These are phyloP conservation scores for Hypoxylon rickii DNA, from an alignment of 495 filamentous ascomycete species.

Conservation along the genomic window DNA sequence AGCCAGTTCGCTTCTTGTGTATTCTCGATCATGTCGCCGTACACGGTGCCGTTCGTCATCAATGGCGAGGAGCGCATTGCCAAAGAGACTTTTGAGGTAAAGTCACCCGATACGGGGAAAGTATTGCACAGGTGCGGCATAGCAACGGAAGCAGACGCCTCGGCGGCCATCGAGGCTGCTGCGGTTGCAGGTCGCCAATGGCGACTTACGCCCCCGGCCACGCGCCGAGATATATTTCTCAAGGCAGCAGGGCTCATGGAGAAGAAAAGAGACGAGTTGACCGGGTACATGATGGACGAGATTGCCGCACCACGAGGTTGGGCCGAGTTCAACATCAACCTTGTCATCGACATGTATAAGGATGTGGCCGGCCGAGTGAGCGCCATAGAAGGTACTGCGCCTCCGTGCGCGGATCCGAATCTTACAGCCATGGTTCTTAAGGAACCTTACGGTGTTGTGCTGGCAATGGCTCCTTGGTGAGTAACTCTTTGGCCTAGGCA, in stretches of 20 bases:
- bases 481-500: neutral
- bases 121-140: slow-evolving; percentile 63
- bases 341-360: slow-evolving; percentile 62
- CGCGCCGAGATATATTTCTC: slow-evolving; percentile 72
- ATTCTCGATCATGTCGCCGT: slow-evolving; percentile 26
- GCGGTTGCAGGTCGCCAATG: slow-evolving; percentile 72
- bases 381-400: slow-evolving; percentile 64
- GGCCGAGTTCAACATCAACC: slow-evolving; percentile 66
- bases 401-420: slow-evolving; percentile 56
- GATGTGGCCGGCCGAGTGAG: slow-evolving; percentile 73
- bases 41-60: slow-evolving; percentile 71
- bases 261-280: slow-evolving; percentile 65
- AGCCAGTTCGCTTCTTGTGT: too few relatives aligned
- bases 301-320: slow-evolving; percentile 62
- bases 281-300: slow-evolving; percentile 66
- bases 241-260: slow-evolving; percentile 72
- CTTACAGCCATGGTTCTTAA: slow-evolving; percentile 71
- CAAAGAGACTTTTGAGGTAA: slow-evolving; percentile 66
- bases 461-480: slow-evolving; percentile 86
- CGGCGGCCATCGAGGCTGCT: slow-evolving; percentile 66
- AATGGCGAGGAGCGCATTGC: slow-evolving; percentile 68
- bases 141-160: slow-evolving; percentile 65
- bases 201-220: slow-evolving; percentile 62
- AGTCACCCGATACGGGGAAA: slow-evolving; percentile 65
- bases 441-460: slow-evolving; percentile 80